A percentile compares a stretch with the other conserved stretches of the same genome.
Evolutionary conservation across 2,329 filamentous ascomycete genomes (phyloP).

Genomic region (Achaetomium macrosporum): DNA sequence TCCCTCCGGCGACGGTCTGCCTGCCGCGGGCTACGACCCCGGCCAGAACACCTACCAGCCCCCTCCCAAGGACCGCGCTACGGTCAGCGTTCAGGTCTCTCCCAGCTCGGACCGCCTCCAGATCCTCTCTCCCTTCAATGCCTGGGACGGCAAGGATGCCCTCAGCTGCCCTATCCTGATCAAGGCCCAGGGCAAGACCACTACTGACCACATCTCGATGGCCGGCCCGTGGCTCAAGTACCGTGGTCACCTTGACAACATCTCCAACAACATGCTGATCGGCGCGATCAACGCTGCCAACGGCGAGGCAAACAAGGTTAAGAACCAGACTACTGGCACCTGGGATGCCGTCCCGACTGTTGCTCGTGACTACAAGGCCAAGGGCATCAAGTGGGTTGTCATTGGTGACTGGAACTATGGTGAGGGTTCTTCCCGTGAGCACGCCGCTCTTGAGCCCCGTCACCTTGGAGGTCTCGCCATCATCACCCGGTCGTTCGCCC

Average conservation of each 20-base stretch:
- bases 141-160: constrained; percentile 92
- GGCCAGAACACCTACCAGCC: constrained; percentile 94
- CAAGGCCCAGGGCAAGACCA: constrained; percentile 95
- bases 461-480: constrained; percentile 96
- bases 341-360: constrained; percentile 86
- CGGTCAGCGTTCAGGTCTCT: constrained; percentile 74
- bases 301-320: constrained; percentile 94
- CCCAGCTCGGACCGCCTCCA: constrained; percentile 92
- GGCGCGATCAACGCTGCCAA: constrained; percentile 95
- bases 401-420: constrained; percentile 99
- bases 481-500: constrained; percentile 91
- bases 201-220: constrained; percentile 96
- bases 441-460: constrained; percentile 94
- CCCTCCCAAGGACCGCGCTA: constrained; percentile 70
- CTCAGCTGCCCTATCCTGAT: constrained; percentile 82
- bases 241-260: constrained; percentile 98
- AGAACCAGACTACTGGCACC: constrained; percentile 79
- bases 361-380: constrained; percentile 97
- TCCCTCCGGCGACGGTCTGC: constrained; percentile 77
- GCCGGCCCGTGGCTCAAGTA: constrained; percentile 97
- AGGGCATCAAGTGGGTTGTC: constrained; percentile 94
- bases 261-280: constrained; percentile 99
- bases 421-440: constrained; percentile 95
- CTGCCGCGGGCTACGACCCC: constrained; percentile 73
- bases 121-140: constrained; percentile 74